phyloP scores from a whole-genome alignment of 306 rosid genomes.

The Gastrolobium villosum region DNA sequence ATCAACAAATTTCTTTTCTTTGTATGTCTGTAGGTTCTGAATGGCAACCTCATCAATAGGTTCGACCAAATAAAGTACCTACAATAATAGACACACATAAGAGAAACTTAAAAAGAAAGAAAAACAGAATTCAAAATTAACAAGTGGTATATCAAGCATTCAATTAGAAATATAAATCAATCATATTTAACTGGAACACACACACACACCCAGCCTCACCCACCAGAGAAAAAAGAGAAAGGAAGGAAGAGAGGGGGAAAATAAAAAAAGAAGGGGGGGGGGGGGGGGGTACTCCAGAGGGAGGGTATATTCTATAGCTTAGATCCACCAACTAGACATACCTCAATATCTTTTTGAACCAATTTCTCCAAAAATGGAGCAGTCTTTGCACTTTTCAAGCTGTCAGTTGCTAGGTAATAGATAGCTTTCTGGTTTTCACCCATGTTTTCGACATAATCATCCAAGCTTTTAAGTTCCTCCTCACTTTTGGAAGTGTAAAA shows the following conservation, averaged over 20 bases:
- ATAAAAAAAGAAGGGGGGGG: too few relatives aligned
- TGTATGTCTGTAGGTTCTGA: constrained; percentile 95
- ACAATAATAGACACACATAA: constrained; percentile 35
- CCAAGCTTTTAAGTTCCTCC: constrained; percentile 89
- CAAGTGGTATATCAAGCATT: background rate
- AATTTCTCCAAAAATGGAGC: constrained; percentile 98
- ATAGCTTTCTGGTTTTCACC: constrained; percentile 94
- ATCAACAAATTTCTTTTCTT: constrained; percentile 97
- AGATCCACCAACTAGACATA: constrained; percentile 41
- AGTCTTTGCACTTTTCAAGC: constrained; percentile 95
- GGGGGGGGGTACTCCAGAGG: background rate
- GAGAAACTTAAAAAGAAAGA: background rate
- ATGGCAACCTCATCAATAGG: constrained; percentile 98
- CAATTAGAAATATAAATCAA: background rate
- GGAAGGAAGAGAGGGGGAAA: too few relatives aligned
- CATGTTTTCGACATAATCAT: constrained; percentile 95
- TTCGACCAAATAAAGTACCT: constrained; percentile 94
- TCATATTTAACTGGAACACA: background rate
- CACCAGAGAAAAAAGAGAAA: background rate
- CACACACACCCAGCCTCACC: background rate
- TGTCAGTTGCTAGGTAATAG: constrained; percentile 95
- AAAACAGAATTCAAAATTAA: constrained; percentile 27
- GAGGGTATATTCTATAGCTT: background rate
- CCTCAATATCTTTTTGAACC: constrained; percentile 95
- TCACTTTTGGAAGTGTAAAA: constrained; percentile 93